These are phyloP conservation scores for Paraphoma sp. DNA, from an alignment of 2,329 filamentous ascomycete genomes.

Conservation along the genomic window DNA sequence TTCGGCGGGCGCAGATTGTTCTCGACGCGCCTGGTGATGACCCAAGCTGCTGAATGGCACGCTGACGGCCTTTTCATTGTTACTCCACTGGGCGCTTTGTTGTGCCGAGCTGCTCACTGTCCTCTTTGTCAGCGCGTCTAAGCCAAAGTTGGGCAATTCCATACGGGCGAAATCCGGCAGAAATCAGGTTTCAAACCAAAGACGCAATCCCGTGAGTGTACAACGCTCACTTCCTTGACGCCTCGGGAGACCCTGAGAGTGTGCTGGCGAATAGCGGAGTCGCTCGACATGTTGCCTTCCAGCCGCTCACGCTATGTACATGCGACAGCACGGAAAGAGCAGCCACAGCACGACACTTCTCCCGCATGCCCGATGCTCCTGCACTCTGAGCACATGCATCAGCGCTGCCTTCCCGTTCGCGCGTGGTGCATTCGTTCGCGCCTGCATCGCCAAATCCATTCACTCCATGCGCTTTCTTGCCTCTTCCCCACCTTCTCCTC, in stretches of 20 bases:
- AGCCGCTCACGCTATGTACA: slow-evolving; percentile 17
- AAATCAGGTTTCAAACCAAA: slow-evolving; percentile 15
- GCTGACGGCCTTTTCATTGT: slow-evolving; percentile 4
- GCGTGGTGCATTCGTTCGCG: neutral
- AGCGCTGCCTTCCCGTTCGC: neutral
- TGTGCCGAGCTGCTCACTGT: neutral
- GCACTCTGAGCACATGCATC: slow-evolving; percentile 16
- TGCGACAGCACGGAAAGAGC: neutral
- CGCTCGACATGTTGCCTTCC: slow-evolving; percentile 7
- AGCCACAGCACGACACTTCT: neutral
- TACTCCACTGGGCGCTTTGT: neutral
- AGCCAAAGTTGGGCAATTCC: neutral
- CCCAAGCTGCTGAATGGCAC: neutral
- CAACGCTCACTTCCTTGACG: neutral
- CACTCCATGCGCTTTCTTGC: too few relatives aligned
- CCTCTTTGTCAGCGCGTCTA: slow-evolving; percentile 14
- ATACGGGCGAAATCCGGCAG: neutral
- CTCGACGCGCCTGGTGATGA: neutral
- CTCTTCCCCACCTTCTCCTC: slow-evolving; percentile 2
- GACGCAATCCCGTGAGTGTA: neutral
- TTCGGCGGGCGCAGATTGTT: neutral
- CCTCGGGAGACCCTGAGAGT: slow-evolving; percentile 14
- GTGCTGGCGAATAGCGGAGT: neutral
- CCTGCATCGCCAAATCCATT: neutral
- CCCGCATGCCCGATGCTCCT: slow-evolving; percentile 10